A percentile compares a stretch with the other conserved stretches of the same genome.
Conservation (phyloP, 2,329 filamentous ascomycete species). For the Neodidymelliopsis sp. region DNA sequence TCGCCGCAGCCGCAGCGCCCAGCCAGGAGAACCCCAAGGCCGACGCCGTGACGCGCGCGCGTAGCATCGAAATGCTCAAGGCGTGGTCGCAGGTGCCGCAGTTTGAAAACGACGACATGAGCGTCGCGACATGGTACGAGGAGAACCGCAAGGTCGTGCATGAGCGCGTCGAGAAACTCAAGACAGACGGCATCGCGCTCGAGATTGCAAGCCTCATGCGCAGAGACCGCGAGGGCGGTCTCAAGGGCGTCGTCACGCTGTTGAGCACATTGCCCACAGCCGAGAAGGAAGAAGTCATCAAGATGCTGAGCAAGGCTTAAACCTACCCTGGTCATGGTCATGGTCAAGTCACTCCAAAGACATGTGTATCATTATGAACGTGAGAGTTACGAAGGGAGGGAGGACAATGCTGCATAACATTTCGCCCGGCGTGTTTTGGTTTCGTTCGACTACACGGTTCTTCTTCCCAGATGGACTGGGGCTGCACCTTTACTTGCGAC, state of each 20-base stretch:
- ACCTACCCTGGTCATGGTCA: no score
- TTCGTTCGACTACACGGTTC: no score
- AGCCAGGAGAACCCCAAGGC: conserved; percentile 47
- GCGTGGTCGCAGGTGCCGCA: conserved; percentile 82
- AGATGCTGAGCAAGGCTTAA: conserved; percentile 56
- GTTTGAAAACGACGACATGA: conserved; percentile 80
- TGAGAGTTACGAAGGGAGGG: no score
- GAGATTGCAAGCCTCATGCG: conserved; percentile 75
- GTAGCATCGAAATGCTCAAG: conserved; percentile 77
- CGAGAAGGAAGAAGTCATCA: conserved; percentile 85
- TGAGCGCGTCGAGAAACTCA: conserved; percentile 84
- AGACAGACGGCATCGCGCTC: conserved; percentile 73
- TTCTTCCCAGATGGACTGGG: no score
- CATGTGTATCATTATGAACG: no score
- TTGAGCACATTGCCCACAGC: conserved; percentile 85
- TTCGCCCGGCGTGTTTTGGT: no score
- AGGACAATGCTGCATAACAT: no score
- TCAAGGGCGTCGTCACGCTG: conserved; percentile 87
- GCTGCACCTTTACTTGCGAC: no score
- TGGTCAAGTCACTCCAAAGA: no score
- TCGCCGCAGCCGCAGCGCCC: conserved; percentile 62
- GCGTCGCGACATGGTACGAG: conserved; percentile 95
- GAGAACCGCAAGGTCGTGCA: conserved; percentile 85
- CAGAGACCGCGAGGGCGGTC: conserved; percentile 70
- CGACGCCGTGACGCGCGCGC: conserved; percentile 61